Evolutionary conservation across 148 eudicot genomes (phyloP).

Genomic region (Rhododendron ferrugineum): DNA sequence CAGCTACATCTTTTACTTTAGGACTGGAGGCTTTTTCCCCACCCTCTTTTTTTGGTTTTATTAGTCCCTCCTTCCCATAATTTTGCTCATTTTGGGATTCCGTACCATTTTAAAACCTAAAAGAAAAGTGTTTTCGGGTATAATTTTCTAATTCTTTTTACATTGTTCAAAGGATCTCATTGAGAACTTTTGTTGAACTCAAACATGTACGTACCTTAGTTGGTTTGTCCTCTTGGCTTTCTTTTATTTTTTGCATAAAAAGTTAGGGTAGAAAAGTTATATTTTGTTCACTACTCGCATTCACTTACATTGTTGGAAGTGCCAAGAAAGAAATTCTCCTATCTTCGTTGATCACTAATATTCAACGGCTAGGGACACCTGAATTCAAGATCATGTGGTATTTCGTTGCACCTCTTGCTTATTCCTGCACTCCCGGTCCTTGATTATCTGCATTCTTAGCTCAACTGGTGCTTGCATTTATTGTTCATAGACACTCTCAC

Average conservation of each 20-base stretch:
- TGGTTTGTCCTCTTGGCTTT: background rate
- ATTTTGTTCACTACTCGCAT: background rate
- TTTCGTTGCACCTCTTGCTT: background rate
- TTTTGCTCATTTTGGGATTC: background rate
- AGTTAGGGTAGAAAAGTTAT: background rate
- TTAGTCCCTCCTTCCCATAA: background rate
- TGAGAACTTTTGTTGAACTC: background rate
- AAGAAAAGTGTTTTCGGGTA: background rate
- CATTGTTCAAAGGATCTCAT: background rate
- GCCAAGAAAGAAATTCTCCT: background rate
- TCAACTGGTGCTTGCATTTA: constrained; percentile 2
- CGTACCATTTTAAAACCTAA: background rate
- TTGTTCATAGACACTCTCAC: background rate
- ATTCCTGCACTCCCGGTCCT: background rate
- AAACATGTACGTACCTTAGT: background rate
- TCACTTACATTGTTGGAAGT: background rate
- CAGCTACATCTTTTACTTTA: background rate
- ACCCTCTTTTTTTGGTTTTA: background rate
- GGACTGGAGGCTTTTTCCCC: background rate
- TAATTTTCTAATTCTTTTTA: background rate
- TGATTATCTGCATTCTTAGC: background rate
- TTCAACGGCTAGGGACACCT: background rate
- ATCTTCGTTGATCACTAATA: background rate
- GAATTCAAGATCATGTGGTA: background rate
- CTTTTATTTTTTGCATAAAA: background rate